phyloP scores from a whole-genome alignment of 257 asterid species.

The Solanum paucissectum region DNA sequence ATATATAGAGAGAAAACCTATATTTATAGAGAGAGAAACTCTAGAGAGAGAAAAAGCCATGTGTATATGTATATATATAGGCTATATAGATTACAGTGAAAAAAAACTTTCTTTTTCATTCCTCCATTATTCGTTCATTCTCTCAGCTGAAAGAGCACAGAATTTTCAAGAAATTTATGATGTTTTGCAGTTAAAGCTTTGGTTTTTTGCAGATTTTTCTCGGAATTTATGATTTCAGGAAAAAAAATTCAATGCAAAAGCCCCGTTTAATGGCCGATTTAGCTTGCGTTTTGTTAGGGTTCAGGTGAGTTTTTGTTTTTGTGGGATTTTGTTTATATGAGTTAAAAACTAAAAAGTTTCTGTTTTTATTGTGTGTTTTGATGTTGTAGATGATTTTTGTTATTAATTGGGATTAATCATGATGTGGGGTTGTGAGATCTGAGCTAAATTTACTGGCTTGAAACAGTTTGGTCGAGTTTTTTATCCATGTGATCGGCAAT shows the following conservation, averaged over 20 bases:
- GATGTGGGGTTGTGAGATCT: neutral
- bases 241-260: neutral
- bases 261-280: neutral
- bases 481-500: neutral
- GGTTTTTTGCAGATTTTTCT: neutral
- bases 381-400: neutral
- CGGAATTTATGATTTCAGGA: neutral
- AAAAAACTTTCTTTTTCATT: constrained; percentile 6
- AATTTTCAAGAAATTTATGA: neutral
- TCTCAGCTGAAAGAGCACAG: neutral
- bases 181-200: neutral
- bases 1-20: neutral
- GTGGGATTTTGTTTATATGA: neutral
- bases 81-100: neutral
- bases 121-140: neutral
- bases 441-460: neutral
- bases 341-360: neutral
- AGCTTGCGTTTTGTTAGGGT: neutral
- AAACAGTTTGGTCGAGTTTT: neutral
- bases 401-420: neutral
- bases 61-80: neutral
- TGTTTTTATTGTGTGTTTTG: neutral
- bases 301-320: neutral
- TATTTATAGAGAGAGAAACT: neutral
- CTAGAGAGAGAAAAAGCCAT: neutral